Evolutionary conservation across 2,329 filamentous ascomycete genomes (phyloP), one percentile per base, ranked within the genome.

Genomic region (Elsinoe fawcettii): DNA sequence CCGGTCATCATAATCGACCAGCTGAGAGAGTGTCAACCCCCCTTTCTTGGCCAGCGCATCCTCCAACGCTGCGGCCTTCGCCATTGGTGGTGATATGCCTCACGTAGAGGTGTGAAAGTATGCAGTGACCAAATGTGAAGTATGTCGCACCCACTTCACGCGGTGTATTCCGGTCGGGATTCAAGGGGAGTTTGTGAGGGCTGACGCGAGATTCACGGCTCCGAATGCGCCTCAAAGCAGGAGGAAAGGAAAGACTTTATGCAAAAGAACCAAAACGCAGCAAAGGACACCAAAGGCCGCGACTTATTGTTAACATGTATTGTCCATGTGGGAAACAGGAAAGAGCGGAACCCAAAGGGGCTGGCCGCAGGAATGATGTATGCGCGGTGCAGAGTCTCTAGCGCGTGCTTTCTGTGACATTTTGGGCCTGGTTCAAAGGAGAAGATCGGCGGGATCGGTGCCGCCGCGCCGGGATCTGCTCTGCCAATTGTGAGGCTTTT

Each of bases 1-100:
- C 63, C 97, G 85, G 73, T 99, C 93, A 74, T 99, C 93, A 76
- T 97, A 97, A 51, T 87, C 86, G 30, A 90, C 87, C 66, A 99
- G 77, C 77, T 95, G 91, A 60, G 86, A 84, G 65, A 97, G 78
- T 6, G 90, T 96, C 65, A 99, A 79, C 61, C 84, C 83, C 68
- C 87, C 84, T 75, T 80, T 87, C 72, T 86, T 82, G 60, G 75
- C 63, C 62, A 74, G 65, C 67, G 73, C 72, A 70, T 70, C 68
- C 64, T 72, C 71, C 56, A 75, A 67, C 59, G 76, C 63, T 55
- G 65, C 67, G 20, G 66, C 63, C 43, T 66, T 63, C 23, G 67
- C 62, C 66, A 68, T 56, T 56, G 37, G 41, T 56, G 16, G 16
- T 49, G 49, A 12, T n/a, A 34, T 36, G 5, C 2, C 22, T 46